Evolutionary conservation across 306 rosid genomes (phyloP).

Genomic region (Cucumis melo): DNA sequence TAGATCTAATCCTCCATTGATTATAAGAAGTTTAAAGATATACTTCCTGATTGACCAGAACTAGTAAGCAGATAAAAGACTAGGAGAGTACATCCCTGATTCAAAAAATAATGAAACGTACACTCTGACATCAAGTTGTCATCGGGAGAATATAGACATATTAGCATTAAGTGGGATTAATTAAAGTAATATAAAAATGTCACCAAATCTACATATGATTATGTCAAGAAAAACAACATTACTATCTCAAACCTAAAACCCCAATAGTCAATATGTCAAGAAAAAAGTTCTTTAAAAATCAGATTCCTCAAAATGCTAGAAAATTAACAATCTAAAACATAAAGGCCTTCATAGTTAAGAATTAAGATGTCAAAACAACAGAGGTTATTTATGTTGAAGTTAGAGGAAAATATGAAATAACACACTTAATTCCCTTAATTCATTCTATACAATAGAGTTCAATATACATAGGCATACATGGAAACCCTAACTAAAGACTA

Average conservation of each 20-base stretch:
- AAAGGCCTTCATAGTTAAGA: not conserved
- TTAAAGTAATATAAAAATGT: not conserved
- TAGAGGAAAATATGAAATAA: too few relatives aligned
- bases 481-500: too few relatives aligned
- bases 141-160: not conserved
- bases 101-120: not conserved
- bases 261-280: not conserved
- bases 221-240: not conserved
- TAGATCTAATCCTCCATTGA: not conserved
- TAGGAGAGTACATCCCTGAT: not conserved
- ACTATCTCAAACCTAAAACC: not conserved
- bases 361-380: not conserved
- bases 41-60: not conserved
- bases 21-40: not conserved
- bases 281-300: not conserved
- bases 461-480: too few relatives aligned
- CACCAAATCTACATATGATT: not conserved
- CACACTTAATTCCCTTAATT: too few relatives aligned
- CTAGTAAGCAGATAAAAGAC: not conserved
- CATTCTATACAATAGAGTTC: too few relatives aligned
- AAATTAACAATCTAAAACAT: not conserved
- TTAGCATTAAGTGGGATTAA: not conserved
- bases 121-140: not conserved
- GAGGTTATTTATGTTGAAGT: not conserved
- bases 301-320: not conserved